Percentiles rank a stretch among this genome's conserved stretches.
Evolutionary conservation across 2,329 filamentous ascomycete species (phyloP).

Genomic region (Hysterium pulicare): DNA sequence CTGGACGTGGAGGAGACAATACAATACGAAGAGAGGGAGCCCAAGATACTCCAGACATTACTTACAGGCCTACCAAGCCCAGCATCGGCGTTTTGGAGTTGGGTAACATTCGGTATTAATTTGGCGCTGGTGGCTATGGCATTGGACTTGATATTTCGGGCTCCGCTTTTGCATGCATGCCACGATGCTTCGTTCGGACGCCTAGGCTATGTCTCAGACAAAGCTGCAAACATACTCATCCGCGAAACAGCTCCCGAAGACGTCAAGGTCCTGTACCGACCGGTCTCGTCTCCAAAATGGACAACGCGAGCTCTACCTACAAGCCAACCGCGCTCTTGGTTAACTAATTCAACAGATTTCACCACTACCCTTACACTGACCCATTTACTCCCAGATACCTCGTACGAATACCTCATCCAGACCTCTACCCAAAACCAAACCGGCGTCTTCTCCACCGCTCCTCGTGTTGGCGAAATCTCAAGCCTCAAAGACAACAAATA

Average conservation of each 20-base stretch:
- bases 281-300: conserved; percentile 25
- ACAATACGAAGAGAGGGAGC: conserved; percentile 55
- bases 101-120: conserved; percentile 70
- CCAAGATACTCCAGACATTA: conserved; percentile 61
- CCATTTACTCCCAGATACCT: conserved; percentile 65
- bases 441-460: conserved; percentile 76
- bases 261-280: conserved; percentile 47
- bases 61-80: conserved; percentile 74
- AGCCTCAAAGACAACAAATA: conserved; percentile 64
- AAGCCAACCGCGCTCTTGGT: conserved; percentile 42
- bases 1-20: conserved; percentile 63
- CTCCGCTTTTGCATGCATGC: conserved; percentile 65
- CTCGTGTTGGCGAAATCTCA: conserved; percentile 63
- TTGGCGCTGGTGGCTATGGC: conserved; percentile 64
- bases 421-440: conserved; percentile 73
- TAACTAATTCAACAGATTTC: conserved; percentile 77
- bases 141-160: conserved; percentile 74
- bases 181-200: conserved; percentile 81
- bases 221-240: conserved; percentile 75
- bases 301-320: conserved; percentile 27
- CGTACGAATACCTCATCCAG: conserved; percentile 73
- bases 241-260: conserved; percentile 75
- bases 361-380: conserved; percentile 68
- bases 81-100: conserved; percentile 62
- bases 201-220: conserved; percentile 80